phyloP scores from a whole-genome alignment of 768 basidiomycete genomes.

The Russula griseocarnosa region DNA sequence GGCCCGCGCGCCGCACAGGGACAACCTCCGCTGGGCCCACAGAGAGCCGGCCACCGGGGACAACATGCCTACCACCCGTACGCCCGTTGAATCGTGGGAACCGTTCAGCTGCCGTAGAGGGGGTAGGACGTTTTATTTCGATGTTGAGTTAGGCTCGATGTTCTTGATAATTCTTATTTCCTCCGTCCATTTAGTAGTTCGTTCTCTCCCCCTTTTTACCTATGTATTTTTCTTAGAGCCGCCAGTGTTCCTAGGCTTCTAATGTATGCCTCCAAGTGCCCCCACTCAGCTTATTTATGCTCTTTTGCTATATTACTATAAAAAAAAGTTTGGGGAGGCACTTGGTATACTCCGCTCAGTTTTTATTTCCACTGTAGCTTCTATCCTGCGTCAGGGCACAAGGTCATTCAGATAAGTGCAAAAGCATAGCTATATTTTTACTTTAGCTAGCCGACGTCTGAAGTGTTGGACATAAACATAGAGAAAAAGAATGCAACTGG shows the following conservation, averaged over 20 bases:
- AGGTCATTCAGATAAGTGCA: background rate
- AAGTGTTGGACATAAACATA: background rate
- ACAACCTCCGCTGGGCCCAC: constrained; percentile 30
- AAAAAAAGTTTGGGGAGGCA: background rate
- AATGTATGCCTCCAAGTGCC: constrained; percentile 15
- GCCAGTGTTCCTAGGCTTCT: constrained; percentile 17
- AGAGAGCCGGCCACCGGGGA: constrained; percentile 32
- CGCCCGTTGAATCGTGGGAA: constrained; percentile 30
- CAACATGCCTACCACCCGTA: constrained; percentile 37
- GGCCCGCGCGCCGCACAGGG: constrained; percentile 32
- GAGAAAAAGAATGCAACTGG: background rate
- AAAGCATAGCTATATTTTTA: constrained; percentile 17
- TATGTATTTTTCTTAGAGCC: constrained; percentile 18
- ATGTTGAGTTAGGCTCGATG: constrained; percentile 2
- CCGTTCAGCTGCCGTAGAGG: constrained; percentile 16
- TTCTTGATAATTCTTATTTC: constrained; percentile 18
- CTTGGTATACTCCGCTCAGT: background rate
- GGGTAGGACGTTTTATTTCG: background rate
- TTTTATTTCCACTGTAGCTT: background rate
- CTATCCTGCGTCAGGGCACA: background rate
- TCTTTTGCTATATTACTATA: background rate
- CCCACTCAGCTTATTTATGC: constrained; percentile 8
- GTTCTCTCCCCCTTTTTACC: background rate
- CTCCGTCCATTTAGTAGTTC: constrained; percentile 1
- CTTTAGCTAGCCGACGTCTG: constrained; percentile 9